These are phyloP conservation scores for Hyaloscypha finlandica DNA, from an alignment of 495 filamentous ascomycete species.

Conservation along the genomic window DNA sequence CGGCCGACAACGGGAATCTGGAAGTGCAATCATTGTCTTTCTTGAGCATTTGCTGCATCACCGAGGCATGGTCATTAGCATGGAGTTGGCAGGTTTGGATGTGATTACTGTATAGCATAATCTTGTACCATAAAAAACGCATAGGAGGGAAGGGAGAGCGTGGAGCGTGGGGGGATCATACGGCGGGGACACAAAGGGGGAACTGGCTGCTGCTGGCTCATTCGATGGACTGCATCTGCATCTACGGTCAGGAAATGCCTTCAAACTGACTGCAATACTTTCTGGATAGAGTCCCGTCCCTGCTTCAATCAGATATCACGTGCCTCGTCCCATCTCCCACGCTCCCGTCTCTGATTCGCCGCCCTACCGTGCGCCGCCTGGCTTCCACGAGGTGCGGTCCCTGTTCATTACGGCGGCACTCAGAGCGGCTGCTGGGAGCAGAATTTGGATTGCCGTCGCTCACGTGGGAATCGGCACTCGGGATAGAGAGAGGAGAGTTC, in stretches of 20 bases:
- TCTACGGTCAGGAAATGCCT: background rate
- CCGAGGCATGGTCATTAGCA: conserved; percentile 20
- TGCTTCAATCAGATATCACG: background rate
- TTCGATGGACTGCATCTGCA: background rate
- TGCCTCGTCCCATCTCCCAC: background rate
- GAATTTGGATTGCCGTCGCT: too few relatives aligned
- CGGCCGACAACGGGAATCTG: conserved; percentile 14
- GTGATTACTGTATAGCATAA: conserved; percentile 12
- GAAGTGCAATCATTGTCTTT: conserved; percentile 29
- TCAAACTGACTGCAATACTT: background rate
- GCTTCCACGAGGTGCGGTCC: background rate
- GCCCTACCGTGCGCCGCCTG: background rate
- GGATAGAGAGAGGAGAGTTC: background rate
- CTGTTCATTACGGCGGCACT: background rate
- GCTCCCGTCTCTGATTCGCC: background rate
- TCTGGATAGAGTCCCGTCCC: background rate
- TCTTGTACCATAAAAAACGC: conserved; percentile 4
- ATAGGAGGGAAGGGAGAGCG: background rate
- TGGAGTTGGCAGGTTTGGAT: conserved; percentile 12
- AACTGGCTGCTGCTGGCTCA: background rate
- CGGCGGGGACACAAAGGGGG: background rate
- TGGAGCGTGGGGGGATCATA: background rate
- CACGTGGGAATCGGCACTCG: too few relatives aligned
- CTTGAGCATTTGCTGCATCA: conserved; percentile 21
- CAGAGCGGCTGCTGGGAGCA: background rate